These are phyloP conservation scores for Fusarium sp. DNA, from an alignment of 2,329 filamentous ascomycete species.

Conservation along the genomic window DNA sequence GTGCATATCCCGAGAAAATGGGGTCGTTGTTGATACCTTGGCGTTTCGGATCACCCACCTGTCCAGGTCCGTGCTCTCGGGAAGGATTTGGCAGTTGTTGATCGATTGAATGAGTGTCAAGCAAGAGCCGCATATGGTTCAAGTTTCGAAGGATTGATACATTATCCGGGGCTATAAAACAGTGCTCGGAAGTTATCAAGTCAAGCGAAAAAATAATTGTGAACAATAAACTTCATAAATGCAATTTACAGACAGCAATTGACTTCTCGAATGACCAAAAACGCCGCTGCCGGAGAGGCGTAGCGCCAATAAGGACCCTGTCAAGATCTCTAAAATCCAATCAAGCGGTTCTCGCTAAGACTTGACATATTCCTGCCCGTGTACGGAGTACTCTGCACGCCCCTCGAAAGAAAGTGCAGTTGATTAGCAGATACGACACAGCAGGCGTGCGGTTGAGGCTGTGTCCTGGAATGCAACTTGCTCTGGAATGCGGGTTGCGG, in stretches of 20 bases:
- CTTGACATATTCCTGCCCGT: slow-evolving; percentile 3
- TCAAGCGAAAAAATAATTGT: too few species aligned
- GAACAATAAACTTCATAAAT: neutral
- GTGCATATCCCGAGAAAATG: neutral
- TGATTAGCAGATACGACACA: neutral
- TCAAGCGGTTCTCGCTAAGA: slow-evolving; percentile 30
- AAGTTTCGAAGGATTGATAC: neutral
- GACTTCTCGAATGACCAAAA: neutral
- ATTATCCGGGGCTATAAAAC: neutral
- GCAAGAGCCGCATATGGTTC: neutral
- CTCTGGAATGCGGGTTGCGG: slow-evolving; percentile 29
- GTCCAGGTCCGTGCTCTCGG: neutral
- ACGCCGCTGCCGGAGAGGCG: slow-evolving; percentile 10
- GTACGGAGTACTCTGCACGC: neutral
- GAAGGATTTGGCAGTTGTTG: neutral
- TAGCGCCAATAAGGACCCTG: slow-evolving; percentile 30
- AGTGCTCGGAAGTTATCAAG: too few species aligned
- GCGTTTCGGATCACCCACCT: neutral
- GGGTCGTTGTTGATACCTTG: neutral
- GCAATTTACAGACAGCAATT: neutral
- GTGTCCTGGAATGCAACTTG: slow-evolving; percentile 17
- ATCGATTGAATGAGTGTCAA: neutral
- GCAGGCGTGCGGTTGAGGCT: slow-evolving; percentile 8
- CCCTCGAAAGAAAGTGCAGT: neutral
- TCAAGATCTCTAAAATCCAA: slow-evolving; percentile 22